Evolutionary conservation across 345 rosid genomes (phyloP).

Genomic region (Corchorus capsularis): DNA sequence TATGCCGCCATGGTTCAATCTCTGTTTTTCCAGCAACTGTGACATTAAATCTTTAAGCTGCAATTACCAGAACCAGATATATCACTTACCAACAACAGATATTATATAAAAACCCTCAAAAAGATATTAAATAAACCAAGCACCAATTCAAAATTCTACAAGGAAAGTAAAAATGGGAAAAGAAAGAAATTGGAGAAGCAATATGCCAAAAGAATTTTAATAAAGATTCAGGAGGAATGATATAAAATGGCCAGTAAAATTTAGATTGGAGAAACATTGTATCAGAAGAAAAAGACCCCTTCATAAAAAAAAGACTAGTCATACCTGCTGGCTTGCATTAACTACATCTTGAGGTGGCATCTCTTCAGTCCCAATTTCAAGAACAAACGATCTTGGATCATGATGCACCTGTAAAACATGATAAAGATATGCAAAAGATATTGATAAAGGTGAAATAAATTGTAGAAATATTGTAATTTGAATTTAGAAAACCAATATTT

Average conservation of each 20-base stretch:
- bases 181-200: slow-evolving; percentile 7
- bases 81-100: not conserved
- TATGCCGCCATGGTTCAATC: slow-evolving; percentile 68
- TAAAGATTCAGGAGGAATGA: not conserved
- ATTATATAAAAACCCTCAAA: not conserved
- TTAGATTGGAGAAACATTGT: not conserved
- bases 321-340: slow-evolving; percentile 81
- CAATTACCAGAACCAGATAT: slow-evolving; percentile 1
- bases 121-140: not conserved
- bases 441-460: not conserved
- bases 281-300: slow-evolving; percentile 2
- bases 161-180: not conserved
- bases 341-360: slow-evolving; percentile 91
- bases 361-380: slow-evolving; percentile 98
- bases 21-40: slow-evolving; percentile 64
- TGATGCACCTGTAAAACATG: slow-evolving; percentile 52
- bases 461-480: not conserved
- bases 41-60: slow-evolving; percentile 63
- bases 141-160: not conserved
- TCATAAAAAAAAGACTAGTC: slow-evolving; percentile 24
- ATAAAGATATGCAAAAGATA: slow-evolving; percentile 3
- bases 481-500: slow-evolving; percentile 2
- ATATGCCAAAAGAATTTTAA: slow-evolving; percentile 3
- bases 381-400: slow-evolving; percentile 65
- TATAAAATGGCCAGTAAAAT: not conserved